Evolutionary conservation across 768 basidiomycete genomes (phyloP).

Genomic region (Trametes sanguinea): DNA sequence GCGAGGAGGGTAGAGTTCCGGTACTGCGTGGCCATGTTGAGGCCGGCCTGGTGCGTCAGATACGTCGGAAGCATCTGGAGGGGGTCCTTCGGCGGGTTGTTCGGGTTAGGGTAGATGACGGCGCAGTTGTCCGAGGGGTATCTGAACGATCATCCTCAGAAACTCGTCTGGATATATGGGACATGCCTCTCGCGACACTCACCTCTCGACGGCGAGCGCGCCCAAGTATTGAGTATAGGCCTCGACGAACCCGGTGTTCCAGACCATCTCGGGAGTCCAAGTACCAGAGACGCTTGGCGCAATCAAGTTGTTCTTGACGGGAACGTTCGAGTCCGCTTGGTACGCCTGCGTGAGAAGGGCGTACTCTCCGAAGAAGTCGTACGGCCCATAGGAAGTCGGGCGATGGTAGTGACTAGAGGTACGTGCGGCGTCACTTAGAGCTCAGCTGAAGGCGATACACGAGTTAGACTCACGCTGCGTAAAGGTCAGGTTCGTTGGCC

Average conservation of each 20-base stretch:
- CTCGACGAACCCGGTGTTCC: conserved; percentile 53
- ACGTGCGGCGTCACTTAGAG: background rate
- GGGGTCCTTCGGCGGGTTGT: conserved; percentile 32
- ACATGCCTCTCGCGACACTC: background rate
- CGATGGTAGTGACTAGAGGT: conserved; percentile 40
- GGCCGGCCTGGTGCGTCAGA: conserved; percentile 46
- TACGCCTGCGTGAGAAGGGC: conserved; percentile 49
- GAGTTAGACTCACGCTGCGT: conserved; percentile 33
- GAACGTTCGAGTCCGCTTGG: conserved; percentile 39
- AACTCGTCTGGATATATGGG: background rate
- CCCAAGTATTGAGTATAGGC: conserved; percentile 43
- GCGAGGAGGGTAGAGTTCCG: conserved; percentile 38
- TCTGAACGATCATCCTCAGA: conserved; percentile 28
- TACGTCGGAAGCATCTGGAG: conserved; percentile 44
- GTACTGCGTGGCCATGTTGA: conserved; percentile 42
- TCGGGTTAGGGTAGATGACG: conserved; percentile 29
- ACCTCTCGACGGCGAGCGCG: conserved; percentile 60
- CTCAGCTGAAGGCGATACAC: background rate
- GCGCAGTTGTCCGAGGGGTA: conserved; percentile 40
- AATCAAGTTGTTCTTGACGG: conserved; percentile 51
- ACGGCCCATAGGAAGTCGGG: conserved; percentile 36
- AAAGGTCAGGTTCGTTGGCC: conserved; percentile 85
- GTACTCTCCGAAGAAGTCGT: conserved; percentile 56
- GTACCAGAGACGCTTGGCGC: conserved; percentile 61
- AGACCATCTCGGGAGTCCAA: conserved; percentile 56